Base-by-base conservation (phyloP, 1,139 yeast genomes). In the Lodderomyces pseudojiufengensis region DNA sequence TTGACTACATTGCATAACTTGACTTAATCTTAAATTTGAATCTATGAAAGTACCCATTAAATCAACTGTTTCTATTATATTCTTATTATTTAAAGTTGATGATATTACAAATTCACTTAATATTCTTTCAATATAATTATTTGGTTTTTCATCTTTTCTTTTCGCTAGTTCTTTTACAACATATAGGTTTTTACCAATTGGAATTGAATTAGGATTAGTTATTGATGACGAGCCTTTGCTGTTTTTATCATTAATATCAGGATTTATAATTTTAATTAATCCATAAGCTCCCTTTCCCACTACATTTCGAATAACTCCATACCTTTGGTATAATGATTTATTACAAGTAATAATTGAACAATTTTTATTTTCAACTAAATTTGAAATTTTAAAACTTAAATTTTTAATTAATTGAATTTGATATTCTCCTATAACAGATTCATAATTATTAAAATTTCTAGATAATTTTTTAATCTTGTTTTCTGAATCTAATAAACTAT, bases 251-350 rank as follows among this genome's bases (percentile, higher is more conserved):
- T 52, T 62, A 10, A 53, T 67, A 59, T 59, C 76, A 67, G 65
- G 80, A 80, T 36, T 92, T 65, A 45, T 54, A 13, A 87, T 72
- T 44, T 92, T 73, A 14, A 87, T 95, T 26, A 84, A 76, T 16
- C 97, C 97, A 59, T 83, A 88, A 0, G 95, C 78, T 16, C 95
- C 95, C 38, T 78, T 75, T 11, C 96, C 97, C 37, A 88, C 75
- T 16, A 86, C 78, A 43, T 83, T 90, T 51, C 78, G 87, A 46
- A 90, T 81, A 33, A 75, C 69, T 21, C 96, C 96, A 54, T 87
- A 87, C 49, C 85, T 76, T 39, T 83, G 82, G 24, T 42, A 52
- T 5, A 60, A 50, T 1, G 67, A 55, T 32, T 60, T 64, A 29
- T 59, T 60, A 12, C 40, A 39, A 11, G 44, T 40, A 11, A 59